Percentiles rank a stretch among this genome's conserved stretches.
These are phyloP conservation scores for Xylaria telfairii DNA, from an alignment of 495 filamentous ascomycete species.

Conservation along the genomic window DNA sequence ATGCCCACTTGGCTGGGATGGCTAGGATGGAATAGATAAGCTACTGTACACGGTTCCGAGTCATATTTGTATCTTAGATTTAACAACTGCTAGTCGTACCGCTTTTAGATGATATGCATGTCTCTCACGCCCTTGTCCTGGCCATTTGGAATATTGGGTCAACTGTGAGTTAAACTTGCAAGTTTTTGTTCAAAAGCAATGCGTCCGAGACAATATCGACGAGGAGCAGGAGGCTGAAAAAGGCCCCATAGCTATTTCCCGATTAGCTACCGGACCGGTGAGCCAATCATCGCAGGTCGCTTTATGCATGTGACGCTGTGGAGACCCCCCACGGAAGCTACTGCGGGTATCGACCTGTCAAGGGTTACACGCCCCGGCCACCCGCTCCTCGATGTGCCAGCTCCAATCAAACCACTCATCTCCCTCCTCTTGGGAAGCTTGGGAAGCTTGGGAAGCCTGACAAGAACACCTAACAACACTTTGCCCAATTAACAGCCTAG, in stretches of 20 bases:
- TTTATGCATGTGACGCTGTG: constrained; percentile 11
- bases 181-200: neutral
- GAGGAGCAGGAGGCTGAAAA: neutral
- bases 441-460: no score
- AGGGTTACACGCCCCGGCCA: neutral
- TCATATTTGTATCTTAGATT: neutral
- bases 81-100: neutral
- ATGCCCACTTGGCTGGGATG: neutral
- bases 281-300: neutral
- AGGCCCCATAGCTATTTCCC: neutral
- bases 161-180: neutral
- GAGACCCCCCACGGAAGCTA: neutral
- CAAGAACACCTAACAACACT: neutral
- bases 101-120: neutral
- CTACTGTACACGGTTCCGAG: neutral
- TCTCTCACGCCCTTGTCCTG: neutral
- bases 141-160: neutral
- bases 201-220: neutral
- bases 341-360: neutral
- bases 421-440: neutral
- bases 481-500: neutral
- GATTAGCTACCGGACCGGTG: neutral
- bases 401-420: neutral
- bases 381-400: neutral
- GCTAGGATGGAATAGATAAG: neutral